A percentile compares a stretch with the other conserved stretches of the same genome.
Conservation (phyloP, 352 stramenopile species). For the Phytophthora ramorum region DNA sequence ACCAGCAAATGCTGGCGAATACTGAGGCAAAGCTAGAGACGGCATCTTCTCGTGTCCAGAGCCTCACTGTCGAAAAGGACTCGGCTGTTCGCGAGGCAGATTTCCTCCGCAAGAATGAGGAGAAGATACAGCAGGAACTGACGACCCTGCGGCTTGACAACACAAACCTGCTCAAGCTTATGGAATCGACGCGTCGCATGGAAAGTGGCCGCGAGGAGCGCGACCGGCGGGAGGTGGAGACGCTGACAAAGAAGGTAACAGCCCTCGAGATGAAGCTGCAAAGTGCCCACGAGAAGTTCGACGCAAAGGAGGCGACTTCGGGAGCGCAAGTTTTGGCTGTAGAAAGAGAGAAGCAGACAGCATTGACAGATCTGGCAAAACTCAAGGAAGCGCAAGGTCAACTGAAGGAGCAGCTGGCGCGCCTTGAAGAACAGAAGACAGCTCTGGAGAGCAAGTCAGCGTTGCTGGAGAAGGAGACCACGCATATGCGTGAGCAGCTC, state of each 20-base stretch:
- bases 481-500: slow-evolving; percentile 60
- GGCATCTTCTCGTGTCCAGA: slow-evolving; percentile 46
- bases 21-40: slow-evolving; percentile 66
- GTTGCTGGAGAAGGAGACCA: slow-evolving; percentile 68
- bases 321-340: slow-evolving; percentile 50
- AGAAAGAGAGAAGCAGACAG: slow-evolving; percentile 70
- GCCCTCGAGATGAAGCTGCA: slow-evolving; percentile 65
- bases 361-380: slow-evolving; percentile 45
- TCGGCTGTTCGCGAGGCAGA: slow-evolving; percentile 49
- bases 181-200: slow-evolving; percentile 78
- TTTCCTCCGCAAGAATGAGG: slow-evolving; percentile 71
- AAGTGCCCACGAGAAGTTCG: slow-evolving; percentile 66
- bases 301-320: slow-evolving; percentile 61
- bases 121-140: slow-evolving; percentile 66
- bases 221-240: slow-evolving; percentile 55
- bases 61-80: slow-evolving; percentile 58
- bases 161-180: slow-evolving; percentile 82
- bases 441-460: slow-evolving; percentile 48
- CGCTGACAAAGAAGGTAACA: slow-evolving; percentile 54
- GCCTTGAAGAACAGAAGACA: slow-evolving; percentile 61
- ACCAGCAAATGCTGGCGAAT: slow-evolving; percentile 65
- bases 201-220: slow-evolving; percentile 68
- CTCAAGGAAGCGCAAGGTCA: slow-evolving; percentile 43
- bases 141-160: slow-evolving; percentile 69
- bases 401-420: slow-evolving; percentile 52